A percentile compares a stretch with the other conserved stretches of the same genome.
phyloP scores from a whole-genome alignment of 2,329 filamentous ascomycete genomes.

The Aspergillus quadricinctus region DNA sequence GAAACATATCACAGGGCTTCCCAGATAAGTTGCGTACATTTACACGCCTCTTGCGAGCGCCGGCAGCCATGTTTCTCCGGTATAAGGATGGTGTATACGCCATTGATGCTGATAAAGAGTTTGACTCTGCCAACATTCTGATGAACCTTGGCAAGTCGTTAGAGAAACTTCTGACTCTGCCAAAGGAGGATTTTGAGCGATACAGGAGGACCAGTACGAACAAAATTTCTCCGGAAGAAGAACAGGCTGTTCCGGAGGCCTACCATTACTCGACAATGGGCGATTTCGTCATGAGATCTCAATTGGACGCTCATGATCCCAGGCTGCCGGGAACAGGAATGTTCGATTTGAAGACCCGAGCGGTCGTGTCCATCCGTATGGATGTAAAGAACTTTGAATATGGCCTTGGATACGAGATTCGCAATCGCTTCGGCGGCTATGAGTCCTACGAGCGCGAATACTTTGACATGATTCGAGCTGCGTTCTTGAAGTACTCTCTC shows the following conservation, averaged over 20 bases:
- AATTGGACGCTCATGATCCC: slow-evolving; percentile 84
- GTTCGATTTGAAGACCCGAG: slow-evolving; percentile 94
- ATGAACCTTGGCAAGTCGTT: slow-evolving; percentile 93
- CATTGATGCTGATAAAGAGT: slow-evolving; percentile 94
- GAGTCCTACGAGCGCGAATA: slow-evolving; percentile 95
- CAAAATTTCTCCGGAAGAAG: slow-evolving; percentile 62
- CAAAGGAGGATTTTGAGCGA: slow-evolving; percentile 77
- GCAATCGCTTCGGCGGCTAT: slow-evolving; percentile 67
- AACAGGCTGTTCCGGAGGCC: slow-evolving; percentile 67
- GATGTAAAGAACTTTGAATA: slow-evolving; percentile 66
- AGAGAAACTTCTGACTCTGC: slow-evolving; percentile 87
- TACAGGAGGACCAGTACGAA: slow-evolving; percentile 68
- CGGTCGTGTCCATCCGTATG: slow-evolving; percentile 89
- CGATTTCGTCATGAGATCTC: slow-evolving; percentile 90
- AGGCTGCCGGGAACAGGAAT: slow-evolving; percentile 86
- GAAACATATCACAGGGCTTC: slow-evolving; percentile 65
- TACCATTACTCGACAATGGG: slow-evolving; percentile 85
- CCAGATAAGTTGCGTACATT: slow-evolving; percentile 59
- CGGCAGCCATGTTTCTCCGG: slow-evolving; percentile 75
- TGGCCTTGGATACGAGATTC: slow-evolving; percentile 84
- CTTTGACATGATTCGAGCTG: slow-evolving; percentile 91
- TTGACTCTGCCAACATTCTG: slow-evolving; percentile 76
- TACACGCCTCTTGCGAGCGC: slow-evolving; percentile 67
- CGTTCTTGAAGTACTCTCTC: slow-evolving; percentile 93
- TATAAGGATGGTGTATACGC: slow-evolving; percentile 84